These are phyloP conservation scores for Zoysia japonica DNA, from an alignment of 176 grass and related monocot genomes.

Conservation along the genomic window DNA sequence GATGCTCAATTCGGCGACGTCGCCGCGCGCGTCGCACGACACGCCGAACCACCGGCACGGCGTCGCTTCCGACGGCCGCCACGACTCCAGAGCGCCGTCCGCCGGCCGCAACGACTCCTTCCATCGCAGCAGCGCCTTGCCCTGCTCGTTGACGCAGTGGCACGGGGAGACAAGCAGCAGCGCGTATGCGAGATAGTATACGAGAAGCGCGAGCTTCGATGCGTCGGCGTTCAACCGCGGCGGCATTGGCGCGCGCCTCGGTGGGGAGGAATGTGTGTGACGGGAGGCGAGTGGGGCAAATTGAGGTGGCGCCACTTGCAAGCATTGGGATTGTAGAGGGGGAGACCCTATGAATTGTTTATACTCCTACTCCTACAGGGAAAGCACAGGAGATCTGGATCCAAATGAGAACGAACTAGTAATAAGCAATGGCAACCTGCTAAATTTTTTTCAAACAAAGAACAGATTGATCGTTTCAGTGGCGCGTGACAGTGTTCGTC, in stretches of 20 bases:
- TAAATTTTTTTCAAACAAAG: slow-evolving; percentile 9
- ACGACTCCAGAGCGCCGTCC: slow-evolving; percentile 55
- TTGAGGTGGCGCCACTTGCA: slow-evolving; percentile 45
- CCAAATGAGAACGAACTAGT: slow-evolving; percentile 47
- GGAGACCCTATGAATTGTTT: slow-evolving; percentile 98
- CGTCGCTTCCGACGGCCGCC: slow-evolving; percentile 59
- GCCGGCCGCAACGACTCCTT: slow-evolving; percentile 53
- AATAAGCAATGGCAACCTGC: background rate
- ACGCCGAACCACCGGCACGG: slow-evolving; percentile 87
- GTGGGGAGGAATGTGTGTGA: slow-evolving; percentile 5
- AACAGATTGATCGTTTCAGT: slow-evolving; percentile 29
- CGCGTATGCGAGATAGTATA: slow-evolving; percentile 19
- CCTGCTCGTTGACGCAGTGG: slow-evolving; percentile 74
- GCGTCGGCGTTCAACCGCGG: slow-evolving; percentile 28
- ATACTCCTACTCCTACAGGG: slow-evolving; percentile 38
- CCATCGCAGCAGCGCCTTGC: slow-evolving; percentile 78
- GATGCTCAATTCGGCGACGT: slow-evolving; percentile 60
- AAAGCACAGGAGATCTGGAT: slow-evolving; percentile 85
- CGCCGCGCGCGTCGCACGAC: slow-evolving; percentile 57
- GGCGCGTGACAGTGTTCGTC: slow-evolving; percentile 21
- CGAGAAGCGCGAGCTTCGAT: slow-evolving; percentile 35
- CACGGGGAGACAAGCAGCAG: slow-evolving; percentile 39
- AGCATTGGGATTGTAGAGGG: slow-evolving; percentile 90
- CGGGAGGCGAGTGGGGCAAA: slow-evolving; percentile 11
- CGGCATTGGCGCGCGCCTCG: slow-evolving; percentile 54